phyloP scores from a whole-genome alignment of 495 filamentous ascomycete genomes.

The Penicillium psychrofluorescens region DNA sequence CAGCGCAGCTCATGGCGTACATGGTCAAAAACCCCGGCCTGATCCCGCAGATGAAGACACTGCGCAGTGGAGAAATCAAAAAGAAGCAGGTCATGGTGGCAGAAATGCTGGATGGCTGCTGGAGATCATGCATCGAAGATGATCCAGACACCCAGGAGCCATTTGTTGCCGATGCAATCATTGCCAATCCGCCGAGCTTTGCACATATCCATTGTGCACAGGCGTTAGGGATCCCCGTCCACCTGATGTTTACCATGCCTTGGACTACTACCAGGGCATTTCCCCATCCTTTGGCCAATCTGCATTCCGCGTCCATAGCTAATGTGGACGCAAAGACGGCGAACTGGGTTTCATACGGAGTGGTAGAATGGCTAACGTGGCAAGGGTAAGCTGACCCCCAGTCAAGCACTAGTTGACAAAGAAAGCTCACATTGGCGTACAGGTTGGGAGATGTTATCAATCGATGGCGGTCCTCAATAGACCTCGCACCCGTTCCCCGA shows the following conservation, averaged over 20 bases:
- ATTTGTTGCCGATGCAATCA: conserved; percentile 55
- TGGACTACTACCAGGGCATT: conserved; percentile 45
- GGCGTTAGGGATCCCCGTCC: conserved; percentile 48
- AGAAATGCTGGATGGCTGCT: conserved; percentile 51
- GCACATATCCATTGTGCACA: conserved; percentile 55
- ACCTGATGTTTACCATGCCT: conserved; percentile 57
- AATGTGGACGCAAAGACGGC: conserved; percentile 21
- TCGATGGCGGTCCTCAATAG: conserved; percentile 36
- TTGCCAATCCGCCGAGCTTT: conserved; percentile 55
- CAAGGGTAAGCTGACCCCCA: conserved; percentile 34
- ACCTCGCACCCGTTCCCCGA: conserved; percentile 35
- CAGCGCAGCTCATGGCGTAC: conserved; percentile 50
- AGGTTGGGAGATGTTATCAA: conserved; percentile 50
- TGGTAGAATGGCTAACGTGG: conserved; percentile 57
- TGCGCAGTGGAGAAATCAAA: conserved; percentile 32
- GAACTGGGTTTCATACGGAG: conserved; percentile 48
- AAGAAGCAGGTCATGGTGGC: conserved; percentile 34
- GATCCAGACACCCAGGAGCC: conserved; percentile 40
- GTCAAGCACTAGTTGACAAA: background rate
- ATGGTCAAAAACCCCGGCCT: conserved; percentile 46
- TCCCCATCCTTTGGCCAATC: conserved; percentile 47
- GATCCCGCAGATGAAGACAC: conserved; percentile 32
- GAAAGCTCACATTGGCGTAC: background rate
- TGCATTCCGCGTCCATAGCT: conserved; percentile 31
- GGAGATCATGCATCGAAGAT: conserved; percentile 51